Base-by-base conservation (phyloP, 1,139 yeast genomes). In the Yarrowia galli region DNA sequence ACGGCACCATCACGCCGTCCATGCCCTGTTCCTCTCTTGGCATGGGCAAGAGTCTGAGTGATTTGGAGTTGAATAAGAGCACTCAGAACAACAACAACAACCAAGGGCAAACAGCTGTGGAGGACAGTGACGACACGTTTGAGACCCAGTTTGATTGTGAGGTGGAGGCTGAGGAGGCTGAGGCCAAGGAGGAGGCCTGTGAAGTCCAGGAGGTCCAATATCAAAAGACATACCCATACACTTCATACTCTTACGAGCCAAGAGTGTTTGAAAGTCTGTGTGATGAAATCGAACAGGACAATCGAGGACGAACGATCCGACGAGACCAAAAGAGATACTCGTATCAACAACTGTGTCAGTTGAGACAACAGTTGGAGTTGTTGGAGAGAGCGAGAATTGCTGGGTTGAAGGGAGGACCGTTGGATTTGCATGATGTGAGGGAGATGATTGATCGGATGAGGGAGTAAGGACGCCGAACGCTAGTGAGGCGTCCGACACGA, bases 371-470 rank as follows among this genome's bases (percentile, higher is more conserved):
- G 36, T 13, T 61, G 38, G 66, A 61, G 45, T n/a, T 61, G 46
- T 20, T 61, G 22, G 66, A 61, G 38, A 32, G 66, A 15, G 66
- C 66, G 7, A 6, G 66, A 4, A 61, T 61, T 9, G 54, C 66
- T 1, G 66, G 66, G 2, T 22, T 61, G 36, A 61, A 61, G 56
- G 56, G 56, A 13, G 66, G 66, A 1, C 66, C 66, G 12, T n/a
- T 61, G 66, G 66, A 61, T 23, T 16, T 61, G 32, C 66, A 61
- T n/a, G 66, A 61, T 23, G 66, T 61, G n/a, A n/a, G 46, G 28
- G 64, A 58, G 40, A 58, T 58, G 64, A 58, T 58, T 43, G 64
- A 58, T 16, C 28, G 32, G 64, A 58, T 58, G 64, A n/a, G 53
- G 36, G 53, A 48, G 22, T 48, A 4, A 12, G 13, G 8, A 15